Conservation (phyloP, 2,329 filamentous ascomycete species). For the Keithomyces neogunnii region DNA sequence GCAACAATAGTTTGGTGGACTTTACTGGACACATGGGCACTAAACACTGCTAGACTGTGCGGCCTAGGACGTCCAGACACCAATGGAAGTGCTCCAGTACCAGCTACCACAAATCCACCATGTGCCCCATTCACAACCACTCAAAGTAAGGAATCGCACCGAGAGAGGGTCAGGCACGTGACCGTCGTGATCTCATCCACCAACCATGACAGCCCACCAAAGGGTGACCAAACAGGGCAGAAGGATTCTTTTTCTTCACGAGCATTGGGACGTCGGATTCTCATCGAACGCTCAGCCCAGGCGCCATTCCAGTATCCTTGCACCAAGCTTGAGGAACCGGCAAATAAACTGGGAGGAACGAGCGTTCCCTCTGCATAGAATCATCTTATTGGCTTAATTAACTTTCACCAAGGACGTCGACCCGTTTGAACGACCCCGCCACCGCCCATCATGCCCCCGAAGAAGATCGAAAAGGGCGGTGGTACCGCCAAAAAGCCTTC, state of each 20-base stretch:
- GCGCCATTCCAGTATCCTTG: background rate
- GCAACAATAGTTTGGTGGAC: background rate
- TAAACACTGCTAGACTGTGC: too few species aligned
- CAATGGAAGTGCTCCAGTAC: too few species aligned
- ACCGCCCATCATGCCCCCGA: conserved; percentile 61
- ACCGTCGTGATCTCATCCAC: conserved; percentile 17
- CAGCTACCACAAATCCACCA: too few species aligned
- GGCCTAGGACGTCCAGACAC: too few species aligned
- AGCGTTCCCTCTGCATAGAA: background rate
- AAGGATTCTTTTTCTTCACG: conserved; percentile 7
- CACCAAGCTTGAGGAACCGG: background rate
- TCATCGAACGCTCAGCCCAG: conserved; percentile 1
- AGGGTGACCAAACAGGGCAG: conserved; percentile 9
- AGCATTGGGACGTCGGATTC: conserved; percentile 5
- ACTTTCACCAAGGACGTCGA: background rate
- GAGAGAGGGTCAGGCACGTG: conserved; percentile 14
- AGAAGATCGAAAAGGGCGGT: conserved; percentile 46
- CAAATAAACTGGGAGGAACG: background rate
- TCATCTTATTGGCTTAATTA: background rate
- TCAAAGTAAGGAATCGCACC: background rate
- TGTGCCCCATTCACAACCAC: background rate
- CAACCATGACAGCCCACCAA: conserved; percentile 13
- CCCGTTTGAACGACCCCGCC: conserved; percentile 12
- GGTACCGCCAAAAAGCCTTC: conserved; percentile 47
- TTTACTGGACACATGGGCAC: too few species aligned